A percentile compares a stretch with the other conserved stretches of the same genome.
Evolutionary conservation across 805 yeast species (phyloP).

Genomic region (Cyberlindnera mrakii): DNA sequence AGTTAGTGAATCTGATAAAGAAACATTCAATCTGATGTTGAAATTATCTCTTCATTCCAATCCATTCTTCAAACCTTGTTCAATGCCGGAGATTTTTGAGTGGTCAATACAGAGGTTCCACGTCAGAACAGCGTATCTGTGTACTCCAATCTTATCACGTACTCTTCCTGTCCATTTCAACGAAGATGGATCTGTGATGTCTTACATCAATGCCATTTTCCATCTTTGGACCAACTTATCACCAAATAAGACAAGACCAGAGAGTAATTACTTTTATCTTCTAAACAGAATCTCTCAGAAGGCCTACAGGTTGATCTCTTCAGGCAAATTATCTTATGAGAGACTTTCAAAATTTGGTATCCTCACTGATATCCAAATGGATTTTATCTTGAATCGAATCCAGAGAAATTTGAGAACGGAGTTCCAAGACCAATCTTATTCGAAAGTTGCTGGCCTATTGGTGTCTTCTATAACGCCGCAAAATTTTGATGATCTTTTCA

Average conservation of each 20-base stretch:
- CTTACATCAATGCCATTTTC: slow-evolving; percentile 61
- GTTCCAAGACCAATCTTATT: slow-evolving; percentile 26
- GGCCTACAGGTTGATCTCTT: slow-evolving; percentile 31
- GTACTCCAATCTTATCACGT: slow-evolving; percentile 46
- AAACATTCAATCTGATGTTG: slow-evolving; percentile 41
- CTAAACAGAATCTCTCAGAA: slow-evolving; percentile 55
- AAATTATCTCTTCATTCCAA: slow-evolving; percentile 50
- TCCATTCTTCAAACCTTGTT: slow-evolving; percentile 42
- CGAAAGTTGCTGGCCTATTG: slow-evolving; percentile 45
- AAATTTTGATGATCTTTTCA: slow-evolving; percentile 38
- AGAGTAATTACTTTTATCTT: slow-evolving; percentile 57
- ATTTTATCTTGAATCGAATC: slow-evolving; percentile 51
- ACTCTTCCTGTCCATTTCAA: slow-evolving; percentile 42
- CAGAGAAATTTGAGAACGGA: slow-evolving; percentile 31
- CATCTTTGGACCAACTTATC: slow-evolving; percentile 63
- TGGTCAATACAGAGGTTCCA: slow-evolving; percentile 47
- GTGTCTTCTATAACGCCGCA: slow-evolving; percentile 58
- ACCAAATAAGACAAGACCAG: slow-evolving; percentile 37
- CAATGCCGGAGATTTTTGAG: slow-evolving; percentile 45
- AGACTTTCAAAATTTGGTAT: slow-evolving; percentile 53
- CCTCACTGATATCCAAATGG: slow-evolving; percentile 55
- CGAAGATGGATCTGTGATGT: slow-evolving; percentile 36
- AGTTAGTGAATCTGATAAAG: slow-evolving; percentile 34
- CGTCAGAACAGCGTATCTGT: slow-evolving; percentile 43
- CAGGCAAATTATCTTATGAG: slow-evolving; percentile 25